Evolutionary conservation across 140 eudicot species (phyloP).

Genomic region (Erigeron philadelphicus): DNA sequence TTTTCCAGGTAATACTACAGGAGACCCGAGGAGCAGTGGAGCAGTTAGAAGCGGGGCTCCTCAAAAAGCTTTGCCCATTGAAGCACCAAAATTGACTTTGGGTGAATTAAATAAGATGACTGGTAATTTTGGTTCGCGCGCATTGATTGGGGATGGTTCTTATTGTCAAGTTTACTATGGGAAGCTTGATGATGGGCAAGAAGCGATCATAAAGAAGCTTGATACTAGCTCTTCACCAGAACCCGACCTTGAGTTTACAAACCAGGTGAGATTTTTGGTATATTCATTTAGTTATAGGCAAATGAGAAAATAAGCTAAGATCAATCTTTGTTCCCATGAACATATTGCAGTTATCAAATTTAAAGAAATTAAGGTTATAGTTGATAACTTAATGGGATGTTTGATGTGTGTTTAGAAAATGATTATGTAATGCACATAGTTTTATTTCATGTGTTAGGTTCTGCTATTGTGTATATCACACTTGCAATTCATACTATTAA

Average conservation of each 20-base stretch:
- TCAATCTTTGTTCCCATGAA: background rate
- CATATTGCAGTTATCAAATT: background rate
- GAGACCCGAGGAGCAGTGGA: constrained; percentile 41
- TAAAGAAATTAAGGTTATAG: too few species aligned
- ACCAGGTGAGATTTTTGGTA: constrained; percentile 34
- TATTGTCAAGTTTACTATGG: constrained; percentile 49
- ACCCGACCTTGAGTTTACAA: constrained; percentile 36
- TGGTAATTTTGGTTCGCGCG: constrained; percentile 36
- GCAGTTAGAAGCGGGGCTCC: constrained; percentile 38
- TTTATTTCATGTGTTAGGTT: too few species aligned
- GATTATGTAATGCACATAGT: background rate
- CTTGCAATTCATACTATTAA: too few species aligned
- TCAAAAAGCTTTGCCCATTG: constrained; percentile 39
- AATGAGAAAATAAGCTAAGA: background rate
- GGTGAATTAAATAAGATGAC: constrained; percentile 43
- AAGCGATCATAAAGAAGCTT: constrained; percentile 39
- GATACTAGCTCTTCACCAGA: constrained; percentile 44
- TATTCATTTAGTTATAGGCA: background rate
- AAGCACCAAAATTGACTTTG: constrained; percentile 42
- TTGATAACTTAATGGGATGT: too few species aligned
- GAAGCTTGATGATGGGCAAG: constrained; percentile 33
- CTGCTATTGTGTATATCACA: too few species aligned
- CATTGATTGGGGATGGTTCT: constrained; percentile 55
- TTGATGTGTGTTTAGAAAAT: too few species aligned
- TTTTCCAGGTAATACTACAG: constrained; percentile 38